Evolutionary conservation across 805 yeast species (phyloP).

Genomic region (Kluyveromyces dobzhanskii): DNA sequence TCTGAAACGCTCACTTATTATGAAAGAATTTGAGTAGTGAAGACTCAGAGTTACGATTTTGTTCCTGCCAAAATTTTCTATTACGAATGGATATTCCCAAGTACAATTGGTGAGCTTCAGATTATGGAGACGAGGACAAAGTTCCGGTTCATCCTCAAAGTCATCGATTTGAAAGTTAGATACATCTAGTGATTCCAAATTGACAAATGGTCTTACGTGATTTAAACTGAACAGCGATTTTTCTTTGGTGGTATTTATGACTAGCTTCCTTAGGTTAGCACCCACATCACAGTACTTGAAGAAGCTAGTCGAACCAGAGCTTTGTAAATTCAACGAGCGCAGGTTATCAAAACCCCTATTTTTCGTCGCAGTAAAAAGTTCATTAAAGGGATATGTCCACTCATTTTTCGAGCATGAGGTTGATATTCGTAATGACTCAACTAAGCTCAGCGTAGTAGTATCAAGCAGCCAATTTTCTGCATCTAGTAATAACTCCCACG

Average conservation of each 20-base stretch:
- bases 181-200: conserved; percentile 30
- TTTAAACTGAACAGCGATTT: conserved; percentile 33
- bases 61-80: conserved; percentile 25
- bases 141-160: conserved; percentile 29
- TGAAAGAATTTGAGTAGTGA: conserved; percentile 26
- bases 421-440: conserved; percentile 15
- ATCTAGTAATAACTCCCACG: conserved; percentile 10
- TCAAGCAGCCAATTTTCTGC: conserved; percentile 6
- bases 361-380: conserved; percentile 11
- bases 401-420: conserved; percentile 27
- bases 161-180: conserved; percentile 35
- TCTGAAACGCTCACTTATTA: conserved; percentile 30
- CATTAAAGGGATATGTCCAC: conserved; percentile 30
- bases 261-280: conserved; percentile 12
- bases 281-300: conserved; percentile 25
- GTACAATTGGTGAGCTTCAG: conserved; percentile 38
- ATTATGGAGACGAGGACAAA: conserved; percentile 17
- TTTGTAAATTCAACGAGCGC: conserved; percentile 16
- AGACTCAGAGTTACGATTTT: conserved; percentile 20
- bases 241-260: conserved; percentile 14
- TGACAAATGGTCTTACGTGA: conserved; percentile 34
- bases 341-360: conserved; percentile 14
- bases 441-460: conserved; percentile 14
- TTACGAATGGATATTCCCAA: conserved; percentile 50
- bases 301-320: conserved; percentile 29